Evolutionary conservation across 768 basidiomycete genomes (phyloP).

Genomic region (Tricholoma furcatifolium): DNA sequence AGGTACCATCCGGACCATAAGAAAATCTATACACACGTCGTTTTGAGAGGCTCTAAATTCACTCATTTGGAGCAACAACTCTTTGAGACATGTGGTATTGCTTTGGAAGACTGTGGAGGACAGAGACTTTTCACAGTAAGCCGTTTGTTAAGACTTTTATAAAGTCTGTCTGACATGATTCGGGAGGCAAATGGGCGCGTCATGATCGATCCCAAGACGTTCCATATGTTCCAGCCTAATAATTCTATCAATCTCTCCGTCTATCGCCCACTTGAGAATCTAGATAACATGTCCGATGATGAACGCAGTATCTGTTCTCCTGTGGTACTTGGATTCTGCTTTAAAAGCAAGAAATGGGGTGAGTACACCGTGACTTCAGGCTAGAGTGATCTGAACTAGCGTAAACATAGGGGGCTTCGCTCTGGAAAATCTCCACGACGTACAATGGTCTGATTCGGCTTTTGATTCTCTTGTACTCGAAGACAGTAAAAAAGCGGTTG

Average conservation of each 20-base stretch:
- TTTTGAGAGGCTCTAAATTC: background rate
- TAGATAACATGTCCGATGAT: constrained; percentile 21
- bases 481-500: constrained; percentile 29
- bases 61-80: background rate
- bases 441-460: constrained; percentile 33
- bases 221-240: constrained; percentile 21
- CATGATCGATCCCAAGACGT: constrained; percentile 26
- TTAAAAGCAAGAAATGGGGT: constrained; percentile 28
- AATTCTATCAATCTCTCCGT: constrained; percentile 12
- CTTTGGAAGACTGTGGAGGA: background rate
- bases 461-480: constrained; percentile 33
- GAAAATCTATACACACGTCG: background rate
- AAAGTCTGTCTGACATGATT: background rate
- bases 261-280: background rate
- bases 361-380: constrained; percentile 1
- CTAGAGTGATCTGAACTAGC: background rate
- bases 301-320: constrained; percentile 26
- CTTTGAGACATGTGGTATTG: constrained; percentile 13
- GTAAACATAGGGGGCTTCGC: background rate
- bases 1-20: background rate
- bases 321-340: constrained; percentile 23
- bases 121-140: background rate
- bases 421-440: background rate
- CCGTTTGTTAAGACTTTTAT: background rate
- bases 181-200: constrained; percentile 22